Conservation (phyloP, 2,329 filamentous ascomycete genomes). For the Colletotrichum lupini region DNA sequence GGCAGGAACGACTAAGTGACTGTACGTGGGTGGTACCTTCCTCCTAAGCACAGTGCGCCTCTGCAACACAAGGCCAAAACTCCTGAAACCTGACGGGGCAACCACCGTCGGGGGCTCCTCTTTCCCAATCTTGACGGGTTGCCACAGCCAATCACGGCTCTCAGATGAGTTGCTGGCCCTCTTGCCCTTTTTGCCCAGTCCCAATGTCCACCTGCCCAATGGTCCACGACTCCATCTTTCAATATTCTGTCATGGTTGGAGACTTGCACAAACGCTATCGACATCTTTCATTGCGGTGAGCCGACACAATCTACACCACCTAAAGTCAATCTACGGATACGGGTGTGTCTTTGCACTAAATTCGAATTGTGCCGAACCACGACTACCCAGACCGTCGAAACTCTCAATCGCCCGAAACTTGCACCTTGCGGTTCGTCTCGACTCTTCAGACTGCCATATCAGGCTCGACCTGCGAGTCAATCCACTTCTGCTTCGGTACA, state of each 20-base stretch:
- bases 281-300: background rate
- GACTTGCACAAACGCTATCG: background rate
- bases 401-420: background rate
- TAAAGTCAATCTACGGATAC: no score
- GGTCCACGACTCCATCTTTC: background rate
- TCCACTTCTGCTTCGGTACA: background rate
- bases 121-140: background rate
- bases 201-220: slow-evolving; percentile 8
- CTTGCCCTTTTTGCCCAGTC: background rate
- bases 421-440: slow-evolving; percentile 25
- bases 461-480: slow-evolving; percentile 16
- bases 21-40: background rate
- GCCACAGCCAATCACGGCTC: slow-evolving; percentile 6
- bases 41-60: background rate
- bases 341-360: background rate
- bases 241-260: slow-evolving; percentile 2
- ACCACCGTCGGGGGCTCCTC: slow-evolving; percentile 32
- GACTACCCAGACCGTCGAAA: background rate
- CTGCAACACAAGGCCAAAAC: background rate
- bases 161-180: background rate
- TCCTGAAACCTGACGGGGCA: slow-evolving; percentile 48
- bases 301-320: background rate
- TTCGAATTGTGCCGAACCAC: background rate
- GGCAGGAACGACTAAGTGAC: background rate
- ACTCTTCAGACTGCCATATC: background rate